Percentiles rank a stretch among this genome's conserved stretches.
Conservation (phyloP, 192 early-diverging fungal genomes). For the Chytriomyces sp. region DNA sequence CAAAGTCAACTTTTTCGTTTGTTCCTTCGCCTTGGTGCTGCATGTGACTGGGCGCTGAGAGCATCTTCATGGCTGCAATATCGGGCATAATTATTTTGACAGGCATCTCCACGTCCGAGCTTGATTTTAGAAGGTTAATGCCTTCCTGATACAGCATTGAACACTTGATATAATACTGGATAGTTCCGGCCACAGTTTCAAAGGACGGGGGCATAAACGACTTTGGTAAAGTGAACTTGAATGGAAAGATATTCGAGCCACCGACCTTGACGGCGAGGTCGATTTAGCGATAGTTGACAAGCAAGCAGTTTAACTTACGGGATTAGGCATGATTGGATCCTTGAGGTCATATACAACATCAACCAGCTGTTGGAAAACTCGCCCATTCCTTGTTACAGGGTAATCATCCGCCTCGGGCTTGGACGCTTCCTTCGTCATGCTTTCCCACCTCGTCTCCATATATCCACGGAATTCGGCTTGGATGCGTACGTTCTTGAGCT, state of each 20-base stretch:
- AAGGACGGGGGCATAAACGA: slow-evolving; percentile 26
- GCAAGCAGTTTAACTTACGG: background rate
- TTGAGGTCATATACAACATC: slow-evolving; percentile 22
- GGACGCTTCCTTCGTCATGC: background rate
- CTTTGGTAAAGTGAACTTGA: slow-evolving; percentile 12
- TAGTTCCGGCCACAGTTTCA: background rate
- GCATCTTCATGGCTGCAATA: background rate
- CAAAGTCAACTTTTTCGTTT: slow-evolving; percentile 6
- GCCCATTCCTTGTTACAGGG: background rate
- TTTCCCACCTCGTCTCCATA: slow-evolving; percentile 15
- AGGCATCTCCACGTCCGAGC: slow-evolving; percentile 22
- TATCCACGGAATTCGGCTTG: slow-evolving; percentile 18
- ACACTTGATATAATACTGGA: slow-evolving; percentile 28
- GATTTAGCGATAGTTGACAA: background rate
- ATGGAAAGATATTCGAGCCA: slow-evolving; percentile 16
- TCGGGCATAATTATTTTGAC: slow-evolving; percentile 27
- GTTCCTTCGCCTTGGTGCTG: background rate
- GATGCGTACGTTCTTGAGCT: slow-evolving; percentile 25
- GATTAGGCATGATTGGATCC: slow-evolving; percentile 13
- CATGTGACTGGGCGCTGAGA: slow-evolving; percentile 10
- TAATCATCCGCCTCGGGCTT: slow-evolving; percentile 9
- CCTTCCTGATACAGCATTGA: slow-evolving; percentile 31
- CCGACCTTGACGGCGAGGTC: background rate
- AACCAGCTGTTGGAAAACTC: slow-evolving; percentile 21
- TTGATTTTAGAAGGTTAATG: slow-evolving; percentile 30